Base-by-base conservation (phyloP, 345 rosid species). In the Citropsis articulata region DNA sequence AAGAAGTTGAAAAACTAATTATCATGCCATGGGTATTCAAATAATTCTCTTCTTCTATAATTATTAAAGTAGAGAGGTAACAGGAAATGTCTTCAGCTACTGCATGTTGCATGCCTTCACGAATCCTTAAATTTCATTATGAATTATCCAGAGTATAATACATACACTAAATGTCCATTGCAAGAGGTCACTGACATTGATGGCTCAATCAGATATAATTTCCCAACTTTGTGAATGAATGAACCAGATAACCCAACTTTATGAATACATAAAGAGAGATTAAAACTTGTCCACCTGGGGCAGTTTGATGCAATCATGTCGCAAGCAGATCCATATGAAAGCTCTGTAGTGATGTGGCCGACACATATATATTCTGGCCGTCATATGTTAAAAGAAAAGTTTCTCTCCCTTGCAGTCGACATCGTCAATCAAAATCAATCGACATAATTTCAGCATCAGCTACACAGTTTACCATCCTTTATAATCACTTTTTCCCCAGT, bases 81-180 rank as follows among this genome's bases (percentile, higher is more conserved):
- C 70, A 78, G 61, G 2, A 73, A 69, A 73, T 76, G 82, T 77
- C 68, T 48, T 75, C 50, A 70, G 77, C 81, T 77, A 69, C 35
- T 64, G 73, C 67, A 73, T 25, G 77, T 77, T 80, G 77, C 79
- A 69, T 62, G 74, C 71, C 69, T 61, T 59, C 65, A 66, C 74
- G 61, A 68, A 75, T 77, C 84, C 85, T 82, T 79, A 10, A 75
- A 71, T 71, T 25, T 78, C 61, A 65, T 78, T 72, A 84, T 79
- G 36, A 71, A 22, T 67, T 30, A 72, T 70, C 67, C 63, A 9
- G 55, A 59, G 68, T 76, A 80, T 48, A 77, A 64, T 74, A 74
- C 82, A 75, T 7, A 4, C 77, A 66, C 83, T 83, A 76, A 79
- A 81, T 76, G 81, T 38, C 61, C 22, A 40, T 35, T 40, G 45